Evolutionary conservation across 2,329 filamentous ascomycete genomes (phyloP), one percentile per base, ranked within the genome.

Genomic region (Calonectria multiphialidica): DNA sequence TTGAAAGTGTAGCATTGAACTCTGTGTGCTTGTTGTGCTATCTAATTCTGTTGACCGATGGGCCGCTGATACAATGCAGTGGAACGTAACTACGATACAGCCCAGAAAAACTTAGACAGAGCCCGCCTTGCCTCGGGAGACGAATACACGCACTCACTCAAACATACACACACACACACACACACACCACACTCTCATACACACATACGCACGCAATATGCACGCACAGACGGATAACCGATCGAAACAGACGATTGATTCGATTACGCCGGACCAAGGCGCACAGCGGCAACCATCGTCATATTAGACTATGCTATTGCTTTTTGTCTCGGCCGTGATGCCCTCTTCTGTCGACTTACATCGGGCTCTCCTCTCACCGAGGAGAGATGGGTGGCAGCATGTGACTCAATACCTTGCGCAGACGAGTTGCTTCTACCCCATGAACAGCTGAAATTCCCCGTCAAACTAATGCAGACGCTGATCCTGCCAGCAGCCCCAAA

Each of bases 371-470:
- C 23, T 30, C 13, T 50, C 63, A 67, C 28, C 15, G 25, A 44
- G 47, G 23, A 15, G n/a, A n/a, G n/a, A n/a, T n/a, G n/a, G n/a
- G n/a, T n/a, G n/a, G n/a, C n/a, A n/a, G 57, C 69, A 67, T 71
- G 69, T 71, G 69, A 71, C 69, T 67, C 64, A 71, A 66, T 53
- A 49, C 59, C 53, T 47, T 57, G 53, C n/a, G 35, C 47, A 9
- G 53, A 59, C 53, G 33, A 25, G 21, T 13, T 35, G 15, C 12
- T 33, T 66, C 49, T 71, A 64, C 66, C 59, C 76, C 77, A 79
- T 79, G 77, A 72, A 73, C 72, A 79, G 77, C 77, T 79, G 77
- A 78, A 77, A 49, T 71, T 63, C 66, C 70, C 75, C 72, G 47
- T 44, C 66, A 69, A 67, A 63, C 76, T 72, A 79, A 73, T 77